Percentiles rank a stretch among this genome's conserved stretches.
Conservation (phyloP, 441 rosid genomes). For the Gossypium davidsonii region DNA sequence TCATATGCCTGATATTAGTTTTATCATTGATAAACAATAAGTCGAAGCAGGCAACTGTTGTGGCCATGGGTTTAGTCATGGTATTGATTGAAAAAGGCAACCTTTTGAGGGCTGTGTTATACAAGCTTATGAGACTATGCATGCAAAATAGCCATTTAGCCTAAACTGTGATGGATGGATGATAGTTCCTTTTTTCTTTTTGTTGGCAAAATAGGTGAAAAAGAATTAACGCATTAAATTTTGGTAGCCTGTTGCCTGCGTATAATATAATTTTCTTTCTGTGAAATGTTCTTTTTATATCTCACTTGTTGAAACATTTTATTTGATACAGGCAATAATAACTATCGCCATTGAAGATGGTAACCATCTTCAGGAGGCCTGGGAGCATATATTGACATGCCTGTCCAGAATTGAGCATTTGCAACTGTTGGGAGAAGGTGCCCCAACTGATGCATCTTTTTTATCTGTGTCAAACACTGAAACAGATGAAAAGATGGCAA, state of each 20-base stretch:
- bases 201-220: background rate
- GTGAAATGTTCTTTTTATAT: slow-evolving; percentile 13
- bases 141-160: background rate
- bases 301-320: slow-evolving; percentile 13
- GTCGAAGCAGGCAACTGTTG: background rate
- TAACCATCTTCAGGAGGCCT: slow-evolving; percentile 88
- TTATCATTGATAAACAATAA: slow-evolving; percentile 3
- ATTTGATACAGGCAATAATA: slow-evolving; percentile 71
- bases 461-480: slow-evolving; percentile 60
- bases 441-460: slow-evolving; percentile 89
- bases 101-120: slow-evolving; percentile 54
- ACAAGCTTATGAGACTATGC: background rate
- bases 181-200: background rate
- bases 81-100: background rate
- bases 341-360: slow-evolving; percentile 96
- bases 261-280: slow-evolving; percentile 12
- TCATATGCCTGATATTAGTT: background rate
- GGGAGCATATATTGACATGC: slow-evolving; percentile 96
- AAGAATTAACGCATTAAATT: background rate
- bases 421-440: slow-evolving; percentile 95
- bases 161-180: slow-evolving; percentile 6
- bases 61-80: background rate
- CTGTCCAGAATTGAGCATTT: slow-evolving; percentile 97
- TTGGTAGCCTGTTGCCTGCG: background rate
- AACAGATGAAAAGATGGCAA: slow-evolving; percentile 52